Evolutionary conservation across 305 asterid genomes (phyloP).

Genomic region (Lippia alba): DNA sequence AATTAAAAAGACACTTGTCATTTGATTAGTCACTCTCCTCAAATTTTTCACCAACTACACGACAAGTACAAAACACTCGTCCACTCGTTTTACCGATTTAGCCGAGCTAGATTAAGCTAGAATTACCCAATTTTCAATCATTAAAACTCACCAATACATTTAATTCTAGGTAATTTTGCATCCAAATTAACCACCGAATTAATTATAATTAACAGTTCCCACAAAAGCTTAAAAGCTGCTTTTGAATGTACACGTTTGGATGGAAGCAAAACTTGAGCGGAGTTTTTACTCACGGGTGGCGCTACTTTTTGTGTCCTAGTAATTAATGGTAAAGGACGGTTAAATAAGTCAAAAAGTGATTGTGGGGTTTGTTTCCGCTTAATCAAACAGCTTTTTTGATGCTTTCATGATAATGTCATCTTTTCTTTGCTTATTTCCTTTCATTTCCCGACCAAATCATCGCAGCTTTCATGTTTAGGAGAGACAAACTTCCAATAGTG

Average conservation of each 20-base stretch:
- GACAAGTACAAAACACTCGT: no score
- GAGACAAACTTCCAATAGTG: slow-evolving; percentile 46
- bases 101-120: no score
- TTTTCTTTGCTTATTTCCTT: slow-evolving; percentile 15
- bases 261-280: background rate
- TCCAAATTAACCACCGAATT: no score
- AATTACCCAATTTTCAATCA: no score
- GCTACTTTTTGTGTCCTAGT: slow-evolving; percentile 25
- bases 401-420: slow-evolving; percentile 26
- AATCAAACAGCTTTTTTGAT: slow-evolving; percentile 32
- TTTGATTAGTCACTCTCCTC: no score
- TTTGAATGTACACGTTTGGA: slow-evolving; percentile 7
- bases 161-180: no score
- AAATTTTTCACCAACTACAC: no score
- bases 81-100: no score
- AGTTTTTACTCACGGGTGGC: background rate
- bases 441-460: slow-evolving; percentile 62
- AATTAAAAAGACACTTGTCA: no score
- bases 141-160: no score
- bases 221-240: background rate
- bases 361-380: slow-evolving; percentile 46
- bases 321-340: slow-evolving; percentile 29
- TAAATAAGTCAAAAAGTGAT: slow-evolving; percentile 55
- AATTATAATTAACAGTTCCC: no score
- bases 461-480: slow-evolving; percentile 37